Percentiles rank a stretch among this genome's conserved stretches.
Evolutionary conservation across 345 rosid species (phyloP).

Genomic region (Tarenaya hassleriana): DNA sequence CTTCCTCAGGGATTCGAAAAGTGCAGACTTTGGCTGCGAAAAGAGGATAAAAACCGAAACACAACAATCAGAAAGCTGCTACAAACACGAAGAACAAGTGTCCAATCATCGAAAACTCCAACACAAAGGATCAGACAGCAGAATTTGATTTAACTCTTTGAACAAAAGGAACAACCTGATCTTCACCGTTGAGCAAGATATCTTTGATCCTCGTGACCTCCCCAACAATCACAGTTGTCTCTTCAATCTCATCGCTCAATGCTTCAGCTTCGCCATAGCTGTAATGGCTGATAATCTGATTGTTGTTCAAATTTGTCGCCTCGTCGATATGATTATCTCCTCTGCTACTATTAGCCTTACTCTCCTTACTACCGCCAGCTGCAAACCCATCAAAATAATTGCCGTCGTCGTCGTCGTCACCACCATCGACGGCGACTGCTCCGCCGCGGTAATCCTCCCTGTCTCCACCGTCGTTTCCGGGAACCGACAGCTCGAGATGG

Average conservation of each 20-base stretch:
- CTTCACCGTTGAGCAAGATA: constrained; percentile 41
- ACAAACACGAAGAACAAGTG: not conserved
- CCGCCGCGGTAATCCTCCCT: too few relatives aligned
- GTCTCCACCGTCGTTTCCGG: constrained; percentile 28
- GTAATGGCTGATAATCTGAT: constrained; percentile 51
- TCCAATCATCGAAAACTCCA: constrained; percentile 1
- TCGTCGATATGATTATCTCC: constrained; percentile 41
- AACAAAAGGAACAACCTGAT: constrained; percentile 45
- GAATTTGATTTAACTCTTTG: not conserved
- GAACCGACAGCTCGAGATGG: constrained; percentile 47
- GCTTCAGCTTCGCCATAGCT: constrained; percentile 82
- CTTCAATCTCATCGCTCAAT: constrained; percentile 82
- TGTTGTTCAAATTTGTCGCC: constrained; percentile 25
- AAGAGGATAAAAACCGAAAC: constrained; percentile 17
- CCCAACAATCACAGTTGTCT: constrained; percentile 44
- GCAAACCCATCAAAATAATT: too few relatives aligned
- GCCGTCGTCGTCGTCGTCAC: constrained; percentile 26
- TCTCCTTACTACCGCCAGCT: constrained; percentile 51
- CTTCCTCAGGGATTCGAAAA: constrained; percentile 68
- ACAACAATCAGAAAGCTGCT: constrained; percentile 2
- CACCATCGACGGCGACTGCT: constrained; percentile 5
- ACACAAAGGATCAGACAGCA: too few relatives aligned
- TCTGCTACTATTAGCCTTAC: constrained; percentile 53
- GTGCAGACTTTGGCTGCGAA: constrained; percentile 56
- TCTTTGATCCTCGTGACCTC: constrained; percentile 80